Evolutionary conservation across 768 basidiomycete genomes (phyloP), one percentile per base, ranked within the genome.

Genomic region (Pluteus cervinus): DNA sequence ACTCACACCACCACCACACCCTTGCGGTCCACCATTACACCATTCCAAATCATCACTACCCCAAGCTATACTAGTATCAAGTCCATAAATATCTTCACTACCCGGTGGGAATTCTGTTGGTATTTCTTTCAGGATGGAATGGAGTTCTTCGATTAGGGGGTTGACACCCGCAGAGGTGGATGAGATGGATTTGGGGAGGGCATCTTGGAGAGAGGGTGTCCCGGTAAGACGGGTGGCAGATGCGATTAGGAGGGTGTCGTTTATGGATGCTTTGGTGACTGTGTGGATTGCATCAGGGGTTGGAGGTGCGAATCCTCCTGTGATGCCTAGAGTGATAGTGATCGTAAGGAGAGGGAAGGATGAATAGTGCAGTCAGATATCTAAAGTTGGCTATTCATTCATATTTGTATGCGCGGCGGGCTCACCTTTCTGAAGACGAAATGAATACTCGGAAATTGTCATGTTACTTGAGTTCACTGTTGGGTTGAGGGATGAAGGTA

Each of bases 291-390:
- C 75, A 18, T 58, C 58, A 3, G 81, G 78, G 5, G 65, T 78
- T 3, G 86, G 78, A 0, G 83, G 80, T 9, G 75, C 76, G 51
- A 89, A 84, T 28, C 86, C 86, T 21, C 86, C 86, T 9, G 63
- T 56, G 53, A 87, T 88, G 42, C 86, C 86, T 88, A 50, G 7
- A 30, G 23, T 41, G 33, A 40, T 3, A 11, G 35, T 35, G 20
- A 33, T n/a, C n/a, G 26, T 12, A 20, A 14, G 30, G 20, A 17
- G 15, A 30, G 15, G 40, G 14, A 32, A 20, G 24, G 20, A 6
- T 22, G 6, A 24, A 21, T 11, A 9, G 23, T n/a, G n/a, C n/a
- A n/a, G n/a, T n/a, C n/a, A n/a, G n/a, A n/a, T n/a, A n/a, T n/a
- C n/a, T n/a, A n/a, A n/a, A n/a, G n/a, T n/a, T n/a, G n/a, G n/a